phyloP scores from a whole-genome alignment of 73 alveolate genomes.

The Tetrahymena elliotti region DNA sequence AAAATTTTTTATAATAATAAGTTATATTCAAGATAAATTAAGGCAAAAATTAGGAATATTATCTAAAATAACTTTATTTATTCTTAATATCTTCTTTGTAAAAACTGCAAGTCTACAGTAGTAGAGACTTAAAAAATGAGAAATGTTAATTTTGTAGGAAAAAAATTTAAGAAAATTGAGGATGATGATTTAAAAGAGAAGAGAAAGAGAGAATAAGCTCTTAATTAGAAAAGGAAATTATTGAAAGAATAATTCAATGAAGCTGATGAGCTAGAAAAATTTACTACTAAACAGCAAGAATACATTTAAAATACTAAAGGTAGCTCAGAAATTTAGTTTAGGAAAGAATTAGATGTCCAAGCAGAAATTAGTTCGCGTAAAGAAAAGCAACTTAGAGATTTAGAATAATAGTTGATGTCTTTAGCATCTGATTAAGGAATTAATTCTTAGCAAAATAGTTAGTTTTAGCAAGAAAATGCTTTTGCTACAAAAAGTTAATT shows the following conservation, averaged over 20 bases:
- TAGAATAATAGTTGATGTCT: background rate
- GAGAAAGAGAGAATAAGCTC: background rate
- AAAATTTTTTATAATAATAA: no score
- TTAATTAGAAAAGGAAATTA: background rate
- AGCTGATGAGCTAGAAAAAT: background rate
- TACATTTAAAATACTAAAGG: background rate
- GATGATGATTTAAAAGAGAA: background rate
- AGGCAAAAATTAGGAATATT: background rate
- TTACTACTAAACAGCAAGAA: background rate
- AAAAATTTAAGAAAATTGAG: background rate
- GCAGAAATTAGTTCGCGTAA: background rate
- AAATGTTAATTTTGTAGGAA: background rate
- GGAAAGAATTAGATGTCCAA: background rate
- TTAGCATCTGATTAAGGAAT: background rate
- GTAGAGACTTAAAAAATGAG: background rate
- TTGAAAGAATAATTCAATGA: background rate
- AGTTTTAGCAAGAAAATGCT: background rate
- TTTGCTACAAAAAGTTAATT: background rate
- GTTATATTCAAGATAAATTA: background rate
- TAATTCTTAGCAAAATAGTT: background rate
- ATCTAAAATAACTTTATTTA: no score
- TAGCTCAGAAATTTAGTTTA: background rate
- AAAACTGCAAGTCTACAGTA: background rate
- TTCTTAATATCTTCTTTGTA: background rate
- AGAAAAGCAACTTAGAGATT: background rate